Conservation (phyloP, 2,329 filamentous ascomycete species). For the Sodiomyces alkalinus region DNA sequence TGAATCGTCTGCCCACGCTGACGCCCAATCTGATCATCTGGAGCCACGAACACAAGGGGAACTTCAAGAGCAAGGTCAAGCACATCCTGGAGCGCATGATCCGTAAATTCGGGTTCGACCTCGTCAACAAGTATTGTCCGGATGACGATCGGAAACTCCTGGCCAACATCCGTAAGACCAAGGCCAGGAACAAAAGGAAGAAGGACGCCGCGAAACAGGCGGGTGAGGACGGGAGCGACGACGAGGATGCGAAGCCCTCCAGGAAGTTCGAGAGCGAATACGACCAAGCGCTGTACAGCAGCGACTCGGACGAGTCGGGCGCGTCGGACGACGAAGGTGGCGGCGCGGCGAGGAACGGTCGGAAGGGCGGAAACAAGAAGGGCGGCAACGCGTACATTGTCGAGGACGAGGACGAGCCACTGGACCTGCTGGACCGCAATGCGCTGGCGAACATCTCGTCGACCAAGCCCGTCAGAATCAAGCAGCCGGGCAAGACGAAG, state of each 20-base stretch:
- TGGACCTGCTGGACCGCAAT: constrained; percentile 80
- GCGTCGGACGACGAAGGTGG: constrained; percentile 44
- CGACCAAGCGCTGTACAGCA: constrained; percentile 89
- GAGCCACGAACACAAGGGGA: constrained; percentile 96
- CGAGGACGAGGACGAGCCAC: constrained; percentile 85
- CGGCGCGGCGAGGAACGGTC: constrained; percentile 18
- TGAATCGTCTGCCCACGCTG: constrained; percentile 59
- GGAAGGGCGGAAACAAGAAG: constrained; percentile 35
- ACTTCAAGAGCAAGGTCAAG: constrained; percentile 95
- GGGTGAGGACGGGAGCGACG: constrained; percentile 41
- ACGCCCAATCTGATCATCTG: constrained; percentile 87
- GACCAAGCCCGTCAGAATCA: constrained; percentile 60
- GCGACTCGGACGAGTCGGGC: constrained; percentile 40
- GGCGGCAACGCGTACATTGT: constrained; percentile 70
- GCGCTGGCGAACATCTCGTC: constrained; percentile 88
- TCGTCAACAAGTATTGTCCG: constrained; percentile 67
- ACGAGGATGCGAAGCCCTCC: constrained; percentile 33
- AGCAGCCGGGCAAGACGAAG: constrained; percentile 44
- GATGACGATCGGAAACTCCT: constrained; percentile 82
- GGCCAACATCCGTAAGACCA: constrained; percentile 86
- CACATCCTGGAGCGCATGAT: constrained; percentile 94
- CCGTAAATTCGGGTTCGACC: constrained; percentile 71
- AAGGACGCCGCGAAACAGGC: constrained; percentile 53
- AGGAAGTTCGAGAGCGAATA: constrained; percentile 80
- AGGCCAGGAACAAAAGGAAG: constrained; percentile 80